Conservation (phyloP, 306 rosid species). For the Carpinus fangiana region DNA sequence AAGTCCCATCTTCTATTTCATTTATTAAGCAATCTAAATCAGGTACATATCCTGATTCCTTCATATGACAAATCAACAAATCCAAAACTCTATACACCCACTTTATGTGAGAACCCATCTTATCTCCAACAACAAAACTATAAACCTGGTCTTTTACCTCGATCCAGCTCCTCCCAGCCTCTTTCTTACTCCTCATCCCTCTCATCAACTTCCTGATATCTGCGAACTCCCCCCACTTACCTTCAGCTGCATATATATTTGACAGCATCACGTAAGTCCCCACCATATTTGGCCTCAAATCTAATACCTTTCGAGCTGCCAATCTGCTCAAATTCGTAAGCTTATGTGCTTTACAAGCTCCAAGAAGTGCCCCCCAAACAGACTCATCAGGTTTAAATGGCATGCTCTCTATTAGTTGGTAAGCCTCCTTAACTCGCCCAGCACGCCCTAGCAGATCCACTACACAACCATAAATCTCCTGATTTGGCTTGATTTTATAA, state of each 20-base stretch:
- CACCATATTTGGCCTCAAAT: constrained; percentile 55
- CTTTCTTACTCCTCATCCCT: constrained; percentile 57
- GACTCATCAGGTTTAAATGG: constrained; percentile 65
- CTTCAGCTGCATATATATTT: constrained; percentile 70
- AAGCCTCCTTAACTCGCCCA: constrained; percentile 69
- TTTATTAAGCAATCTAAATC: constrained; percentile 43
- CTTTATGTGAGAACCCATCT: constrained; percentile 47
- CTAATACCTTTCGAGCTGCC: constrained; percentile 54
- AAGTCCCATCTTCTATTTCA: constrained; percentile 48
- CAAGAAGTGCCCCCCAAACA: constrained; percentile 75
- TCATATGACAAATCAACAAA: constrained; percentile 56
- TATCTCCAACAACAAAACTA: constrained; percentile 66
- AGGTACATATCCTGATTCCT: constrained; percentile 45
- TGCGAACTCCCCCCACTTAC: constrained; percentile 66
- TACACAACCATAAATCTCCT: constrained; percentile 63
- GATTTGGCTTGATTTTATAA: constrained; percentile 55
- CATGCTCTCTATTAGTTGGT: constrained; percentile 58
- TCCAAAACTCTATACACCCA: constrained; percentile 48
- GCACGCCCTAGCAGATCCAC: constrained; percentile 83
- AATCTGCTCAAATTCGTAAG: constrained; percentile 51
- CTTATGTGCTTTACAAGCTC: constrained; percentile 73
- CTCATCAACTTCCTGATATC: constrained; percentile 58
- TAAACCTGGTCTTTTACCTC: constrained; percentile 60
- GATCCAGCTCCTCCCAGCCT: constrained; percentile 76
- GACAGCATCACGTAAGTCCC: constrained; percentile 67